Evolutionary conservation across 352 stramenopile species (phyloP).

Genomic region (Globisporangium barbulae): DNA sequence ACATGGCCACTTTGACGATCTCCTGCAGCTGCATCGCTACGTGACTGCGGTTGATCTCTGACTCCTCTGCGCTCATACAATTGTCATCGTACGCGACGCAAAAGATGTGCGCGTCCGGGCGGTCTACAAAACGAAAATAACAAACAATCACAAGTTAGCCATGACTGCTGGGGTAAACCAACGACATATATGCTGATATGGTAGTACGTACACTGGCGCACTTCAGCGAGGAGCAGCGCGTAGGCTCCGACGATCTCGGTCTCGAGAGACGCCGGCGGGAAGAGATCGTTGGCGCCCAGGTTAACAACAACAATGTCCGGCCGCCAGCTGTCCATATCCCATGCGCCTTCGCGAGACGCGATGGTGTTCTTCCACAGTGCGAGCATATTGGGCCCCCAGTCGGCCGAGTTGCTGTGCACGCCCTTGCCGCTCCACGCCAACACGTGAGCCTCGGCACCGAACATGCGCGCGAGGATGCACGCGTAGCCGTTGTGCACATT

Average conservation of each 20-base stretch:
- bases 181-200: no score
- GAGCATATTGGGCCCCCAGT: constrained; percentile 84
- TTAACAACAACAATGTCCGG: constrained; percentile 86
- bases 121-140: constrained; percentile 34
- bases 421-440: constrained; percentile 84
- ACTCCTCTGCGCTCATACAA: constrained; percentile 78
- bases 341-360: constrained; percentile 61
- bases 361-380: constrained; percentile 83
- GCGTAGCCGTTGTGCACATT: constrained; percentile 88
- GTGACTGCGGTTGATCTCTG: constrained; percentile 68
- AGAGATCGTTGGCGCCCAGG: constrained; percentile 77
- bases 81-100: constrained; percentile 84
- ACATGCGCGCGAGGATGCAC: constrained; percentile 82
- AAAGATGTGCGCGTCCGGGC: constrained; percentile 80
- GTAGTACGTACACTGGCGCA: constrained; percentile 61
- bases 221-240: constrained; percentile 66
- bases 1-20: constrained; percentile 85
- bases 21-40: constrained; percentile 80
- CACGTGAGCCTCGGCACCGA: constrained; percentile 83
- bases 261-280: constrained; percentile 77
- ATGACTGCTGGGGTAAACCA: not conserved
- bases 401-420: constrained; percentile 80
- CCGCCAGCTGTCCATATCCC: constrained; percentile 74
- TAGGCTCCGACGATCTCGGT: constrained; percentile 82
- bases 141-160: not conserved